phyloP scores from a whole-genome alignment of 345 rosid genomes.

The Melaleuca quinquenervia region DNA sequence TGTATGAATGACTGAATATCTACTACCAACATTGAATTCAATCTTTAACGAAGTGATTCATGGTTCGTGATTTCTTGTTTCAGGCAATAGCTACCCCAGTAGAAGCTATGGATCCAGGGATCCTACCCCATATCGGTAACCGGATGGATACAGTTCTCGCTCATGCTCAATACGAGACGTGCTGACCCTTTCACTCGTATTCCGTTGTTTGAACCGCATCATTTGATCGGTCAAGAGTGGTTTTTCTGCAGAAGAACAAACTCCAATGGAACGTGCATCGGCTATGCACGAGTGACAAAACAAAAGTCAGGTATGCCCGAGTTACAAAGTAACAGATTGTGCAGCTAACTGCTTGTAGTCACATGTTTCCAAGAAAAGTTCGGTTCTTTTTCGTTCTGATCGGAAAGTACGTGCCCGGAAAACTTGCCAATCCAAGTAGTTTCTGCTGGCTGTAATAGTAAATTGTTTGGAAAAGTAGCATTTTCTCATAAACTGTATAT shows the following conservation, averaged over 20 bases:
- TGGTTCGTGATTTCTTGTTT: background rate
- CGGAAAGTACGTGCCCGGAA: background rate
- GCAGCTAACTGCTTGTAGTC: background rate
- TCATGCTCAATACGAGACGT: background rate
- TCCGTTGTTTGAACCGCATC: background rate
- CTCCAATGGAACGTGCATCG: background rate
- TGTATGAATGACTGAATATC: background rate
- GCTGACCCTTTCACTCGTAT: background rate
- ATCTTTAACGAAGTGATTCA: background rate
- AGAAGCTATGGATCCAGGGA: background rate
- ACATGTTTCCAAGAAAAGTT: background rate
- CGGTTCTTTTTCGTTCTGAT: background rate
- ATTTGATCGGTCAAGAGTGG: background rate
- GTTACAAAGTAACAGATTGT: background rate
- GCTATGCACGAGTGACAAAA: background rate
- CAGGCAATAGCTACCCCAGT: background rate
- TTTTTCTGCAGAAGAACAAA: background rate
- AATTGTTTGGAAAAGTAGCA: fast-evolving
- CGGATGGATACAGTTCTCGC: background rate
- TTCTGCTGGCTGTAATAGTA: background rate
- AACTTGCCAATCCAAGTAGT: background rate
- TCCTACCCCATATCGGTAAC: background rate
- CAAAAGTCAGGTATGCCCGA: background rate
- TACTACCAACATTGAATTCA: background rate
- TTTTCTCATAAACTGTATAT: background rate